Evolutionary conservation across 441 rosid species (phyloP).

Genomic region (Gossypium davidsonii): DNA sequence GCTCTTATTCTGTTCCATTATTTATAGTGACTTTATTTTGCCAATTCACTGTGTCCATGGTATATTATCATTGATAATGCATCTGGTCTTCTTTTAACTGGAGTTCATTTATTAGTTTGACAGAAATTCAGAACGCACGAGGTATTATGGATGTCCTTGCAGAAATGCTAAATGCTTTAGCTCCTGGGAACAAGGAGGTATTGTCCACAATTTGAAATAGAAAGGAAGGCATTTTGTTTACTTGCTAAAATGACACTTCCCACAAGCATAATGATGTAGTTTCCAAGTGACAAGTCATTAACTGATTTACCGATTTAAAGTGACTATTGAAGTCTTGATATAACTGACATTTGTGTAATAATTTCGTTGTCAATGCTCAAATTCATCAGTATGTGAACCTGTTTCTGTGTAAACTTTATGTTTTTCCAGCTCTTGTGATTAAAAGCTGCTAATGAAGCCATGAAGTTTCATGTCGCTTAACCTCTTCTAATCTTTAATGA

Average conservation of each 20-base stretch:
- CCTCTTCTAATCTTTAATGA: constrained; percentile 7
- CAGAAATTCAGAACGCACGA: constrained; percentile 97
- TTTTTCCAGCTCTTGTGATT: neutral
- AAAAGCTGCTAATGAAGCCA: neutral
- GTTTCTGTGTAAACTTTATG: neutral
- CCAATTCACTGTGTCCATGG: constrained; percentile 3
- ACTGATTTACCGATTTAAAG: neutral
- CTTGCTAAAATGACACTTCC: neutral
- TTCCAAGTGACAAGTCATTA: neutral
- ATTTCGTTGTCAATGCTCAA: constrained; percentile 1
- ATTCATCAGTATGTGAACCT: neutral
- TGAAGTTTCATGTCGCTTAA: neutral
- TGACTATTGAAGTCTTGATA: neutral
- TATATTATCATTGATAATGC: neutral
- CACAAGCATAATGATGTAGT: neutral
- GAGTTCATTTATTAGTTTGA: constrained; percentile 51
- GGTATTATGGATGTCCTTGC: constrained; percentile 95
- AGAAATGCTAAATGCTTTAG: constrained; percentile 94
- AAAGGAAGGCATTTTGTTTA: neutral
- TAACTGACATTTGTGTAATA: constrained; percentile 3
- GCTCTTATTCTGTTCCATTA: neutral
- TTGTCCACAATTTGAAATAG: constrained; percentile 13
- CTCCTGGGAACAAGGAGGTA: constrained; percentile 91
- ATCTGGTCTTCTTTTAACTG: constrained; percentile 18
- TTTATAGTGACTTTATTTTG: neutral